Percentiles rank a stretch among this genome's conserved stretches.
These are phyloP conservation scores for Stemphylium beticola DNA, from an alignment of 2,329 filamentous ascomycete species.

Conservation along the genomic window DNA sequence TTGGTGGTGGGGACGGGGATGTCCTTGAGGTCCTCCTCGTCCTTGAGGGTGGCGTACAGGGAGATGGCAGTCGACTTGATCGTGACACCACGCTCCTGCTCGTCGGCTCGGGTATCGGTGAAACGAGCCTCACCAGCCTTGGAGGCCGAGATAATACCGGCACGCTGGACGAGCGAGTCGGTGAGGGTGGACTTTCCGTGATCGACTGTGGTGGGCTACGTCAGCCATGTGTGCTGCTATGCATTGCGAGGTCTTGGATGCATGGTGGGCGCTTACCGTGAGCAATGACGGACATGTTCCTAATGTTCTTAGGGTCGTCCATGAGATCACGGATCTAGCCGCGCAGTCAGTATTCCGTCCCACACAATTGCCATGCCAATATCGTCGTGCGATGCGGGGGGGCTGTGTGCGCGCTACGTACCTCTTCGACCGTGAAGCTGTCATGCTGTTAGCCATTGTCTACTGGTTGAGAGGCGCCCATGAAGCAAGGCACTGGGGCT, in stretches of 20 bases:
- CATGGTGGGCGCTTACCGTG: conserved; percentile 67
- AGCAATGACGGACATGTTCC: conserved; percentile 99
- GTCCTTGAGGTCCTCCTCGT: conserved; percentile 90
- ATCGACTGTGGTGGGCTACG: conserved; percentile 68
- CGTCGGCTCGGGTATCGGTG: conserved; percentile 95
- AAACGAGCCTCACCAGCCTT: conserved; percentile 96
- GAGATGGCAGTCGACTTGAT: conserved; percentile 99
- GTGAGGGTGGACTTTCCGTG: conserved; percentile 99
- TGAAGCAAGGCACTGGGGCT: not conserved
- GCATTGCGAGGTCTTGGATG: conserved; percentile 21
- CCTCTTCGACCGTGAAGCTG: conserved; percentile 97
- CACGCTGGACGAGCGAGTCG: conserved; percentile 98
- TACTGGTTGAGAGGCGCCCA: not conserved
- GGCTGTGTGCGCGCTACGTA: conserved; percentile 52
- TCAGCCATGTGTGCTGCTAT: conserved; percentile 29
- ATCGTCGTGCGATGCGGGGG: conserved; percentile 25
- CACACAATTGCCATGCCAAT: conserved; percentile 8
- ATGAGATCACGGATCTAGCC: conserved; percentile 73
- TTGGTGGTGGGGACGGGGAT: conserved; percentile 88
- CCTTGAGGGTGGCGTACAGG: conserved; percentile 83
- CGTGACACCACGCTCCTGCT: conserved; percentile 99
- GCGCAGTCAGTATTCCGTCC: conserved; percentile 36
- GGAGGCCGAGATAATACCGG: conserved; percentile 98
- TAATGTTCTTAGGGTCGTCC: conserved; percentile 78
- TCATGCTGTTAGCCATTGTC: conserved; percentile 57